A percentile compares a stretch with the other conserved stretches of the same genome.
Conservation (phyloP, 305 asterid species). For the Solanum hybrid region DNA sequence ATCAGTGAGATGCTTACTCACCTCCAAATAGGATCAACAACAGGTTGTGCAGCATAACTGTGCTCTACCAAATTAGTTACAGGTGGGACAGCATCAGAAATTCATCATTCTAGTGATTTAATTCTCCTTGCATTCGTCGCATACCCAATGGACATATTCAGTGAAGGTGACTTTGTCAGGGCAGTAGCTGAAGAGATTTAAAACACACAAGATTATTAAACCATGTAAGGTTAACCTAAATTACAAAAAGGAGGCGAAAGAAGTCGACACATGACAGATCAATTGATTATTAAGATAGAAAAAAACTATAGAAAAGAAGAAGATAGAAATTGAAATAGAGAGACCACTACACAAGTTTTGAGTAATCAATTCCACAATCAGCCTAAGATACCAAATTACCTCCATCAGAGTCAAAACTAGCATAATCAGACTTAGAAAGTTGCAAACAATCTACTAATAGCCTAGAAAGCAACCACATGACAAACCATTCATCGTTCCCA, state of each 20-base stretch:
- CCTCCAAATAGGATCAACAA: neutral
- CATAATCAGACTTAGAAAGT: no score
- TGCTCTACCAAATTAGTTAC: no score
- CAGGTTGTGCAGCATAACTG: neutral
- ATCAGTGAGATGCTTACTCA: neutral
- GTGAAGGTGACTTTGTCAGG: neutral
- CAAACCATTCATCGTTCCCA: neutral
- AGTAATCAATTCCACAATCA: neutral
- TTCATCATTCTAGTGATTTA: neutral
- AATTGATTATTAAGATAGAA: neutral
- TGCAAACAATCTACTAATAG: no score
- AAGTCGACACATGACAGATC: no score
- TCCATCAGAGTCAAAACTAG: neutral
- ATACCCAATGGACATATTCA: neutral
- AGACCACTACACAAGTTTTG: neutral
- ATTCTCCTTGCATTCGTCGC: neutral
- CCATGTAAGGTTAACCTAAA: neutral
- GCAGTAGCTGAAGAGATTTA: neutral
- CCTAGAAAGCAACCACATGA: no score
- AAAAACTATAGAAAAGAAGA: neutral
- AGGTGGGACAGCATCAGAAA: neutral
- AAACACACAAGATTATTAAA: neutral
- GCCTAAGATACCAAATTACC: neutral
- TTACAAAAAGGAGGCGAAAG: no score
- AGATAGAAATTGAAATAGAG: neutral